Base-by-base conservation (phyloP, 2,329 filamentous ascomycete genomes). In the Zarea fungicola region DNA sequence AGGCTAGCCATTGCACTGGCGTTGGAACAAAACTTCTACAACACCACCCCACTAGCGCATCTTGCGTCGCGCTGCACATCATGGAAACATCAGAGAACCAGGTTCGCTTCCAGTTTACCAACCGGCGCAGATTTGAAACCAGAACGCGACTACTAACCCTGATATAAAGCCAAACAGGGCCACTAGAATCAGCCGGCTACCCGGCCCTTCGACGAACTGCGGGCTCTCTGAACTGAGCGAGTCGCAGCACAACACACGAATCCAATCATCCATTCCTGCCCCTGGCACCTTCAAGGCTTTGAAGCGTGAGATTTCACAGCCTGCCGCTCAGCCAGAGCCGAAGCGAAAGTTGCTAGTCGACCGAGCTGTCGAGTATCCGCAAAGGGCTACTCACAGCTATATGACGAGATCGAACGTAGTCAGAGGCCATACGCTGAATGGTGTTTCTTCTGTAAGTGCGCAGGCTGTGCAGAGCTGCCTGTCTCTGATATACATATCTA, bases 281-380 rank as follows among this genome's bases (percentile, higher is more conserved):
- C 65, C 70, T 10, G 61, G 70, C n/a, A 49, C 58, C 6, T 45
- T 55, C 18, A 70, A 71, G 52, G 68, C 66, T 11, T 49, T 76
- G 52, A 84, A 84, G 66, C 76, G 81, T 55, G 71, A 70, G 48
- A 65, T 69, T 11, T 68, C 71, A 3, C 65, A 70, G 36, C 67
- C 73, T 58, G 80, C 73, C 44, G 56, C 67, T 19, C 72, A 80
- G 58, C 73, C 81, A 18, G 75, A 81, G 42, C 59, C 79, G 3
- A 85, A 86, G 65, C 73, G 82, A 49, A 81, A 81, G 58, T 79
- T 77, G 13, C 65, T 83, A 22, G 65, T 64, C 18, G 78, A 84
- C 49, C 71, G 72, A 55, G 78, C 74, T 26, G 74, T 65, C 52
- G 80, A 85, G 51, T 75, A 72, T n/a, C 52, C 63, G 68, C 26